Percentiles rank a stretch among this genome's conserved stretches.
Conservation (phyloP, 2,329 filamentous ascomycete species). For the Penicillium expansum region DNA sequence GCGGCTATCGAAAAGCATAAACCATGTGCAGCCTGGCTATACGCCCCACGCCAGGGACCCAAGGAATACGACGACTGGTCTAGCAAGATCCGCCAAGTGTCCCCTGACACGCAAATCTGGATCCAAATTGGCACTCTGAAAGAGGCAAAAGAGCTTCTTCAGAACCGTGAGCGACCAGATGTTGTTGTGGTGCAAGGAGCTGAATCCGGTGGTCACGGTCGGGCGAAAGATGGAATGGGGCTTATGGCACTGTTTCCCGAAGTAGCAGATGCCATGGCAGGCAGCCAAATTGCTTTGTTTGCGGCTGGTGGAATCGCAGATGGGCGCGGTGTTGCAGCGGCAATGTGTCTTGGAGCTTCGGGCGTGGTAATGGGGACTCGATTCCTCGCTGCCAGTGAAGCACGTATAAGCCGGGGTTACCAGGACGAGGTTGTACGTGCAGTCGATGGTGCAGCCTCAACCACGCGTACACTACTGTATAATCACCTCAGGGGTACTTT, state of each 20-base stretch:
- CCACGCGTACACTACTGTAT: conserved; percentile 53
- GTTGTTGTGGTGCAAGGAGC: conserved; percentile 55
- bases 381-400: conserved; percentile 56
- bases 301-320: conserved; percentile 57
- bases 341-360: conserved; percentile 51
- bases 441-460: conserved; percentile 52
- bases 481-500: conserved; percentile 56
- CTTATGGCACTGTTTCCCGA: conserved; percentile 54
- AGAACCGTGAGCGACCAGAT: conserved; percentile 44
- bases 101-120: conserved; percentile 51
- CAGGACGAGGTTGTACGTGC: conserved; percentile 51
- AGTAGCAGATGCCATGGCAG: conserved; percentile 44
- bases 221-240: conserved; percentile 47
- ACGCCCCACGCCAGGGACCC: conserved; percentile 33
- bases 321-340: conserved; percentile 51
- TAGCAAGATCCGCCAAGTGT: conserved; percentile 41
- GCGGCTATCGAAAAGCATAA: conserved; percentile 33
- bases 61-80: conserved; percentile 49
- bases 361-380: conserved; percentile 63
- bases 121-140: conserved; percentile 54
- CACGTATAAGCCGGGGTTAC: conserved; percentile 53
- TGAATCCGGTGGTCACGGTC: conserved; percentile 57
- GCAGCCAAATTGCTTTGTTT: conserved; percentile 44
- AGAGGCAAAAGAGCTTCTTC: conserved; percentile 48
- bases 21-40: conserved; percentile 46